Percentiles rank a stretch among this genome's conserved stretches.
phyloP scores from a whole-genome alignment of 1,284 basidiomycete species.

The Phlebopus sp. region DNA sequence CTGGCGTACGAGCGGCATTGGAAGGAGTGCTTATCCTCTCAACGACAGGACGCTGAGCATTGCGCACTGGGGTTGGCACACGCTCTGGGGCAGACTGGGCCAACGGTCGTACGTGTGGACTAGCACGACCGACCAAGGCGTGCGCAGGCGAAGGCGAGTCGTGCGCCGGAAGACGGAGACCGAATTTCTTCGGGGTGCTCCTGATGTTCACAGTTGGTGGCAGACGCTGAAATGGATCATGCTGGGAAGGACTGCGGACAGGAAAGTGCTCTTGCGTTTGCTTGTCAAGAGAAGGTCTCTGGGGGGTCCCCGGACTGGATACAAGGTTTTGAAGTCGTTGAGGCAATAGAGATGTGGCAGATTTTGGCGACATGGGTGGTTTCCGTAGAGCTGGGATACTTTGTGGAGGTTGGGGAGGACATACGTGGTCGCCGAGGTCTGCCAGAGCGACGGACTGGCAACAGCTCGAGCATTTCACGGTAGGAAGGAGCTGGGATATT shows the following conservation, averaged over 20 bases:
- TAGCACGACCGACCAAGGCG: slow-evolving; percentile 8
- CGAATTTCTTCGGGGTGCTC: neutral
- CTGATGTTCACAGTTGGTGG: slow-evolving; percentile 11
- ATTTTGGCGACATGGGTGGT: slow-evolving; percentile 34
- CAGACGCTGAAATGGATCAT: slow-evolving; percentile 29
- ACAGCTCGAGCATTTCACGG: slow-evolving; percentile 82
- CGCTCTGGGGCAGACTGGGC: slow-evolving; percentile 15
- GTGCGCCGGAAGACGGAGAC: neutral
- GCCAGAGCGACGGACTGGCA: slow-evolving; percentile 62
- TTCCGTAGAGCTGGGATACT: slow-evolving; percentile 27
- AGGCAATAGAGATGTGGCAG: slow-evolving; percentile 33
- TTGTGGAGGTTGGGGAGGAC: no score
- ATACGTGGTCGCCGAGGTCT: slow-evolving; percentile 73
- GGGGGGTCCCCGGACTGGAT: slow-evolving; percentile 17
- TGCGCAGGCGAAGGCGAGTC: slow-evolving; percentile 3
- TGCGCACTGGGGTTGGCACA: slow-evolving; percentile 18
- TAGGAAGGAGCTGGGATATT: slow-evolving; percentile 75
- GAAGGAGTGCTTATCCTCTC: slow-evolving; percentile 20
- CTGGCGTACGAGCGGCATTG: slow-evolving; percentile 4
- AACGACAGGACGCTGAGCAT: slow-evolving; percentile 13
- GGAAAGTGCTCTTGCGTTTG: slow-evolving; percentile 6
- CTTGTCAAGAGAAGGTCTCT: slow-evolving; percentile 9
- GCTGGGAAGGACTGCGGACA: slow-evolving; percentile 11
- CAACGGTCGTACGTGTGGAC: slow-evolving; percentile 7
- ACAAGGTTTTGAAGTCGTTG: slow-evolving; percentile 37